Evolutionary conservation across 192 early-diverging fungal genomes (phyloP).

Genomic region (Backusella circina): DNA sequence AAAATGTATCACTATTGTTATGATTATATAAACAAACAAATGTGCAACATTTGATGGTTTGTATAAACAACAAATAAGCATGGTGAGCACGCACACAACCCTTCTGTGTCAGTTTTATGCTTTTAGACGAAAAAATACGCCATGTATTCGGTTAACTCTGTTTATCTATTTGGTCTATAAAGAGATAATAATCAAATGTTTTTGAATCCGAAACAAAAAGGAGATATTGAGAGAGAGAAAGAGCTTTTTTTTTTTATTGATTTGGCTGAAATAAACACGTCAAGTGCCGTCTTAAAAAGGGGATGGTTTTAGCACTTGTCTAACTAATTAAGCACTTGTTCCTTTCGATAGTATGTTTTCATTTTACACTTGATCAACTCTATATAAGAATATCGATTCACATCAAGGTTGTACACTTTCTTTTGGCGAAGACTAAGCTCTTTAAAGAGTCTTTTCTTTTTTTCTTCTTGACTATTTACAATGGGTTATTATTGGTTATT

Average conservation of each 20-base stretch:
- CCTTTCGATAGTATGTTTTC: background rate
- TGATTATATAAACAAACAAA: background rate
- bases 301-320: background rate
- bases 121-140: background rate
- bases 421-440: background rate
- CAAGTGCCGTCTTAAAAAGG: background rate
- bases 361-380: background rate
- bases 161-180: background rate
- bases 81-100: background rate
- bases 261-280: background rate
- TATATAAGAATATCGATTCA: background rate
- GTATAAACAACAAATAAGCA: constrained; percentile 1
- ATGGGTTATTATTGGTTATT: background rate
- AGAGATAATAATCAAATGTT: background rate
- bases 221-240: background rate
- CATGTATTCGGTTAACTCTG: background rate
- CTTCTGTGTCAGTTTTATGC: background rate
- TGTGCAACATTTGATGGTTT: background rate
- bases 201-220: background rate
- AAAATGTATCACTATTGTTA: background rate
- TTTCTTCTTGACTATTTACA: background rate
- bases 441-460: background rate
- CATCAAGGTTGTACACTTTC: background rate
- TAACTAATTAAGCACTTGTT: background rate
- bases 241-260: too few relatives aligned